Evolutionary conservation across 805 yeast species (phyloP), one percentile per base, ranked within the genome.

Genomic region (Wickerhamomyces rabaulensis): DNA sequence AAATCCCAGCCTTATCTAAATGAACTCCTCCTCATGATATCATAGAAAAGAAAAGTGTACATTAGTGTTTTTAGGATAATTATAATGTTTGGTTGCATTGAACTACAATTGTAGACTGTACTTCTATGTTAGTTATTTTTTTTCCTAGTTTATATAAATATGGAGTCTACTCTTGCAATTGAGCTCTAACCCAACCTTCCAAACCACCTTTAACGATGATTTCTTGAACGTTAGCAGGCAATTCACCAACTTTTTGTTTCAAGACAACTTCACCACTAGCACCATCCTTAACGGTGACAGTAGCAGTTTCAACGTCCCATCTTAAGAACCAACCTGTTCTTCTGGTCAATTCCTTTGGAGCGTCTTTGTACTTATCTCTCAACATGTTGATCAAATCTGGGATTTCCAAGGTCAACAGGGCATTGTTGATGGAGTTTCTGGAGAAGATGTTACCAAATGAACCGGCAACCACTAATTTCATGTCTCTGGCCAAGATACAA

Each of bases 391-490:
- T 84, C 61, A 94, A 75, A 15, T 82, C 84, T 37, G 99, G 99
- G 51, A 94, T 86, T 68, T 94, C 98, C 56, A 94, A 75, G 2
- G 98, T 92, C 60, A 94, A 73, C 48, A 94, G 74, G 1, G 99
- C 99, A 65, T 94, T 94, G 75, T 94, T 94, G 68, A 95, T 94
- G 48, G 96, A 82, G 74, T 94, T 94, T 72, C 99, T 80, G 47
- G 91, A 84, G 70, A 94, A 94, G 58, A 92, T 94, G 73, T 94
- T 95, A 61, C 97, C 96, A 63, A 94, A 94, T 1, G 98, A 92
- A 29, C 99, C 99, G 13, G 97, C 87, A 49, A 95, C 96, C 20
- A 94, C 96, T 55, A 94, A 73, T 56, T 82, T 80, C 77, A 94
- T 89, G 54, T 90, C 98, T 60, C 95, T 80, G 38, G 99, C 98